Base-by-base conservation (phyloP, 106 monocot genomes). In the Vanilla planifolia region DNA sequence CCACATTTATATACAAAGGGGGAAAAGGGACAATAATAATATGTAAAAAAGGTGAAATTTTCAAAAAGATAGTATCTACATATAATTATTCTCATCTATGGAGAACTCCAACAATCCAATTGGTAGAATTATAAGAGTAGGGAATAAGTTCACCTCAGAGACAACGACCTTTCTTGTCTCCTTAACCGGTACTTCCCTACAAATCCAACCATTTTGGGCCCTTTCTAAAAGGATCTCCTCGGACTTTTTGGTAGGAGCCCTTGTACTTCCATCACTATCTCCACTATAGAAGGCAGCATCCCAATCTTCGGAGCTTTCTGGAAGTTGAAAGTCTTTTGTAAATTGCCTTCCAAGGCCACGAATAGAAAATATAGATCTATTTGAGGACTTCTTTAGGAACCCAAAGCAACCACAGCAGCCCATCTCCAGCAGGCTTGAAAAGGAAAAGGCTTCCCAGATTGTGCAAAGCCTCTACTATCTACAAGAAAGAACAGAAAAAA, bases 381-480 rank as follows among this genome's bases (percentile, higher is more conserved):
- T 68, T 24, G 67, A 58, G 16, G 63, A 58, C 70, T 85, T 93
- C 65, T 77, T 76, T 27, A 85, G 36, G 45, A 93, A 93, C 4
- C 81, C 70, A 33, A 88, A 76, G 76, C 93, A 93, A 30, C 93
- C 74, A 53, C 89, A 79, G 70, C 89, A 89, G 15, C 79, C 89
- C 65, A 79, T 79, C 41, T 81, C 69, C 37, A 55, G 21, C 13
- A 77, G 60, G 25, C 20, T 13, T 17, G 57, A 36, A 57, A 57
- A 10, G 34, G 17, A 56, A 17, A 56, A 34, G 56, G 33, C 19
- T 56, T 33, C 56, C 11, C 56, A 30, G n/a, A 17, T 19, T 35
- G 32, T 53, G 35, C n/a, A 34, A 1, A 57, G 19, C 17, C 35
- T 57, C 37, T 6, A 10, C 25, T 33, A 20, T 36, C 57, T 30